Conservation (phyloP, 768 basidiomycete species). For the Dendrothele bispora region DNA sequence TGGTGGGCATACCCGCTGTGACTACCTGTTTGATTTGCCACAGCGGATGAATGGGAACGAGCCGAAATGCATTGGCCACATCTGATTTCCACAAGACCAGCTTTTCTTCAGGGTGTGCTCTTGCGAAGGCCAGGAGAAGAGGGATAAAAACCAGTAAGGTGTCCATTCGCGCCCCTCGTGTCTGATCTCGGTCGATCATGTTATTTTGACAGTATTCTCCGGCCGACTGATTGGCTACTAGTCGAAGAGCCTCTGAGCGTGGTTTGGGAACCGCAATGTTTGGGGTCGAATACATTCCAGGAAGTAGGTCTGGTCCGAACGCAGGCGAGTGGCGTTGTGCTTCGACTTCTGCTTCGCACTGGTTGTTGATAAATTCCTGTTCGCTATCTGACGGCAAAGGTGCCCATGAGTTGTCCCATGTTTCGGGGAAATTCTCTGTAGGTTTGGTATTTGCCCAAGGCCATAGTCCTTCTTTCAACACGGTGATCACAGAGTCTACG, state of each 20-base stretch:
- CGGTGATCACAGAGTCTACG: slow-evolving; percentile 21
- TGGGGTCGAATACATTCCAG: slow-evolving; percentile 30
- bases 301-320: no score
- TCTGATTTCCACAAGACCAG: slow-evolving; percentile 23
- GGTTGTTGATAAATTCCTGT: slow-evolving; percentile 12
- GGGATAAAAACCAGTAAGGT: slow-evolving; percentile 20
- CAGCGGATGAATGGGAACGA: slow-evolving; percentile 17
- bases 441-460: slow-evolving; percentile 21
- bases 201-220: slow-evolving; percentile 26
- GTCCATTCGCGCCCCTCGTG: slow-evolving; percentile 21
- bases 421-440: slow-evolving; percentile 7
- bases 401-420: slow-evolving; percentile 7
- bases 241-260: slow-evolving; percentile 17
- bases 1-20: slow-evolving; percentile 12
- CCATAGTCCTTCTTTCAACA: slow-evolving; percentile 30
- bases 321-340: slow-evolving; percentile 17
- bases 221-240: slow-evolving; percentile 32
- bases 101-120: neutral
- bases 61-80: slow-evolving; percentile 21
- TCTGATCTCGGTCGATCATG: slow-evolving; percentile 12
- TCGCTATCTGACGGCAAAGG: slow-evolving; percentile 2
- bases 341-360: slow-evolving; percentile 15
- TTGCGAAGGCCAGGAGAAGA: slow-evolving; percentile 15
- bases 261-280: slow-evolving; percentile 28
- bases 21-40: slow-evolving; percentile 26